These are phyloP conservation scores for Cyberlindnera bimundalis DNA, from an alignment of 805 yeast species.

Conservation along the genomic window DNA sequence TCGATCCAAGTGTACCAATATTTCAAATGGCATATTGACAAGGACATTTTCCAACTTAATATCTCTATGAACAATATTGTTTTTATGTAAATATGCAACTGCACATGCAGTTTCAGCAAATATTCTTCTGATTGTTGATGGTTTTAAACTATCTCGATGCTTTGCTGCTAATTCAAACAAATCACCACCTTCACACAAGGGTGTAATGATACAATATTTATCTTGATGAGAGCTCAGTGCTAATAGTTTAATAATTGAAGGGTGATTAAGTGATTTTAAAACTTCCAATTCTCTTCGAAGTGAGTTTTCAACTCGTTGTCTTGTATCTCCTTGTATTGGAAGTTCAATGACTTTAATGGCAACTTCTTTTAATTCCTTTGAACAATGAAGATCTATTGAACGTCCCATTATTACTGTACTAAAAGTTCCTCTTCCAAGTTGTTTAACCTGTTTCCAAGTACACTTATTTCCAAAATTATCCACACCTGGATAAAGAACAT, in stretches of 20 bases:
- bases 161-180: constrained; percentile 58
- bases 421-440: constrained; percentile 67
- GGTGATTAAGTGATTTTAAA: constrained; percentile 55
- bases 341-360: constrained; percentile 68
- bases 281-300: constrained; percentile 72
- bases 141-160: constrained; percentile 40
- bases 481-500: constrained; percentile 14
- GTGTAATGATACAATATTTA: constrained; percentile 53
- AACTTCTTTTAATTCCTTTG: constrained; percentile 31
- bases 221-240: constrained; percentile 38
- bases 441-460: constrained; percentile 34
- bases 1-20: constrained; percentile 22
- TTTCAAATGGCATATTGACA: constrained; percentile 38
- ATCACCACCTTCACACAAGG: constrained; percentile 84
- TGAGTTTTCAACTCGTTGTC: constrained; percentile 56
- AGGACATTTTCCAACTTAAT: constrained; percentile 83
- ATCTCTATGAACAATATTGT: constrained; percentile 81
- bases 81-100: constrained; percentile 64
- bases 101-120: constrained; percentile 72
- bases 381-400: constrained; percentile 22
- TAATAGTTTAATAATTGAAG: constrained; percentile 61
- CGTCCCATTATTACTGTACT: constrained; percentile 57
- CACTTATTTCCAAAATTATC: constrained; percentile 15
- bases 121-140: constrained; percentile 53
- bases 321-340: constrained; percentile 39